phyloP scores from a whole-genome alignment of 352 stramenopile genomes.

The Pythium diclinum region DNA sequence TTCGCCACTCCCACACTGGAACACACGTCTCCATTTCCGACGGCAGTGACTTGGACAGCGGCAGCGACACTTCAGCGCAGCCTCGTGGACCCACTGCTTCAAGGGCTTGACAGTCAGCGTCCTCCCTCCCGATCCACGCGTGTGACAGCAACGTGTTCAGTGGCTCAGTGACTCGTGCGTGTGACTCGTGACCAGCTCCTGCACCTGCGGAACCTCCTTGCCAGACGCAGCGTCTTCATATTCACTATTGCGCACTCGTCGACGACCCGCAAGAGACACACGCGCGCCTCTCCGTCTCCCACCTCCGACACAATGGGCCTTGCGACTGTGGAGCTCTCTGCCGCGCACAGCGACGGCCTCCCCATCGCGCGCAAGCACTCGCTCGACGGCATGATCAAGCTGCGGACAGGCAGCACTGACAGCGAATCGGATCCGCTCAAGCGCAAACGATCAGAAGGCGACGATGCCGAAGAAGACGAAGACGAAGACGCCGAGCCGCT shows the following conservation, averaged over 20 bases:
- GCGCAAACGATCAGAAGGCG: not conserved
- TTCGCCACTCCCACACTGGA: not conserved
- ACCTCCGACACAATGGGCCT: constrained; percentile 5
- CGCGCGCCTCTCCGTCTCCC: not conserved
- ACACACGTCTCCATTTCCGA: not conserved
- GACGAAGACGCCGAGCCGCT: constrained; percentile 22
- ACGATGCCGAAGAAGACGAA: constrained; percentile 14
- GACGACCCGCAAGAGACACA: constrained; percentile 3
- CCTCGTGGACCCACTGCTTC: not conserved
- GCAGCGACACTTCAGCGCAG: not conserved
- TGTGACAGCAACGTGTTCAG: constrained; percentile 1
- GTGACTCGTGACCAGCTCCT: no score
- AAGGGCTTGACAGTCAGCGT: not conserved
- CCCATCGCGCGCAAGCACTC: not conserved
- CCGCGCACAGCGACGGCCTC: not conserved
- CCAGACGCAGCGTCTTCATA: not conserved
- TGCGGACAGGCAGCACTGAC: constrained; percentile 7
- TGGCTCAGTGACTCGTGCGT: not conserved
- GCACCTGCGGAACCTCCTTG: not conserved
- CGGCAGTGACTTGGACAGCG: not conserved
- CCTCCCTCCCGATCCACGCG: constrained; percentile 1
- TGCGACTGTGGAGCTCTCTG: constrained; percentile 11
- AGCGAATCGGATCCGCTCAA: constrained; percentile 13
- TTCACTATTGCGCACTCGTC: constrained; percentile 5
- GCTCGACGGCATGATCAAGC: constrained; percentile 9